Conservation (phyloP, 2,329 filamentous ascomycete species). For the Penicillium thymicola region DNA sequence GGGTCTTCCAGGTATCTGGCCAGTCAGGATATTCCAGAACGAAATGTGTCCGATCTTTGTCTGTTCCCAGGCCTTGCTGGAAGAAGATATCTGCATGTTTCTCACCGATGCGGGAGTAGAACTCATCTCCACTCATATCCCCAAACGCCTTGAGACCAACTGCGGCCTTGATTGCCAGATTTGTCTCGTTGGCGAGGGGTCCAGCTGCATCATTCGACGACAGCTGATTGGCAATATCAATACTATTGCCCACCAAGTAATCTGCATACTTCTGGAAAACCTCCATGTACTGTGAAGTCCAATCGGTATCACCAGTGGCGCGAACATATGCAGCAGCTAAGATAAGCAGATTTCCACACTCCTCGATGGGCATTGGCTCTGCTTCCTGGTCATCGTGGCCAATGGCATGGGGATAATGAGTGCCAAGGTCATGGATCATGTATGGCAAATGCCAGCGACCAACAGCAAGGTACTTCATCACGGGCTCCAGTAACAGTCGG, state of each 20-base stretch:
- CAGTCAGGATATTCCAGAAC: slow-evolving; percentile 39
- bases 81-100: slow-evolving; percentile 38
- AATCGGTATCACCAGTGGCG: too few species aligned
- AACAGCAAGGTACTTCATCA: too few species aligned
- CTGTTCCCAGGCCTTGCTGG: slow-evolving; percentile 33
- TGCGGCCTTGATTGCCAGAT: slow-evolving; percentile 48
- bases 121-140: slow-evolving; percentile 33
- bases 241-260: slow-evolving; percentile 28
- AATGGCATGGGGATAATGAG: too few species aligned
- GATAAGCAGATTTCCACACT: too few species aligned
- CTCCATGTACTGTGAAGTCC: too few species aligned
- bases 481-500: too few species aligned
- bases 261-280: too few species aligned
- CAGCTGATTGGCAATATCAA: slow-evolving; percentile 41
- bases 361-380: too few species aligned
- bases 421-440: too few species aligned
- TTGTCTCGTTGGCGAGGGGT: slow-evolving; percentile 44
- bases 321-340: too few species aligned
- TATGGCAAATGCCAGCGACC: too few species aligned
- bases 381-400: too few species aligned
- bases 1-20: slow-evolving; percentile 35
- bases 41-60: slow-evolving; percentile 40
- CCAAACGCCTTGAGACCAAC: slow-evolving; percentile 48
- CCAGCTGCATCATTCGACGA: slow-evolving; percentile 46
- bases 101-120: slow-evolving; percentile 38